Evolutionary conservation across 331 rosid genomes (phyloP).

Genomic region (Erythrophleum ivorense): DNA sequence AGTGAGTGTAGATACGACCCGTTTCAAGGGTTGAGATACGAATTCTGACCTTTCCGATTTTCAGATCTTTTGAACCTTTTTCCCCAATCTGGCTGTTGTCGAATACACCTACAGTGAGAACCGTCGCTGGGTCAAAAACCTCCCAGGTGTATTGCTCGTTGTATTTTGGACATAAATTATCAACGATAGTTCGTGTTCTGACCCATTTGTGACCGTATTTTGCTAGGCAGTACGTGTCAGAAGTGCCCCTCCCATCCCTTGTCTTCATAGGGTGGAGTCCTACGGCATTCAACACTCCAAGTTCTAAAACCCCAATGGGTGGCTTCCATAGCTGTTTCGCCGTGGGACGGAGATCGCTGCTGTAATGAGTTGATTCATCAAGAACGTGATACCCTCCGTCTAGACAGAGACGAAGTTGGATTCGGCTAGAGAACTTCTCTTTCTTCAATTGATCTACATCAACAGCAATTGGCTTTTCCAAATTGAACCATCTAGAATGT

Average conservation of each 20-base stretch:
- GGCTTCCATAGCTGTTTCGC: conserved; percentile 83
- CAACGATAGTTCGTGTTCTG: conserved; percentile 81
- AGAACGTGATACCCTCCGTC: conserved; percentile 98
- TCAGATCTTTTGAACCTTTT: conserved; percentile 62
- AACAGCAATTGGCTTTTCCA: conserved; percentile 75
- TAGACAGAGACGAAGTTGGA: conserved; percentile 77
- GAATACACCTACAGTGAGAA: conserved; percentile 82
- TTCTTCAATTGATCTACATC: conserved; percentile 65
- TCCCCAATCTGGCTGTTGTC: conserved; percentile 69
- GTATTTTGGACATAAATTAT: conserved; percentile 74
- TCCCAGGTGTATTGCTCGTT: conserved; percentile 99
- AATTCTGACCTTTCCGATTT: conserved; percentile 84
- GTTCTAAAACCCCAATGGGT: conserved; percentile 78
- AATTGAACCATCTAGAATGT: conserved; percentile 65
- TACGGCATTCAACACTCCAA: conserved; percentile 73
- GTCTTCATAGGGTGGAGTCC: conserved; percentile 91
- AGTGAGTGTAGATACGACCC: conserved; percentile 80
- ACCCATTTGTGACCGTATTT: conserved; percentile 95
- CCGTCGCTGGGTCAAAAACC: conserved; percentile 89
- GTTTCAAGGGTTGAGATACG: conserved; percentile 93
- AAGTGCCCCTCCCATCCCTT: conserved; percentile 70
- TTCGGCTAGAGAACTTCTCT: conserved; percentile 69
- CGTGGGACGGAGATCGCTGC: conserved; percentile 91
- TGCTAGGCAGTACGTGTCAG: conserved; percentile 88
- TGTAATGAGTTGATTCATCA: conserved; percentile 87